These are phyloP conservation scores for Paralagenidium karlingii DNA, from an alignment of 352 stramenopile genomes.

Conservation along the genomic window DNA sequence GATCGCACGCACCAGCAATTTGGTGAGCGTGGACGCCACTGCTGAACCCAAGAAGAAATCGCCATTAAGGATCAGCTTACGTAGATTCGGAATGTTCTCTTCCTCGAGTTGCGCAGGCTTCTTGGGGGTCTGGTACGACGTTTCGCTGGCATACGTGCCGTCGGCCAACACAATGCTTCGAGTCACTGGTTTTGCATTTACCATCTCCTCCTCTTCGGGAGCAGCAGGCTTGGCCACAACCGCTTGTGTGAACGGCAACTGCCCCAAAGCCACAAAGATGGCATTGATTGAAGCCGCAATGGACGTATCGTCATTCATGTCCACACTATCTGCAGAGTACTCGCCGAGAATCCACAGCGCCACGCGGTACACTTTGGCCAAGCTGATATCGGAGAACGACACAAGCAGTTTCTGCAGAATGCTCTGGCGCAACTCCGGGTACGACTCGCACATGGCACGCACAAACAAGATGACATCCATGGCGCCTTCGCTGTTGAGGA, in stretches of 20 bases:
- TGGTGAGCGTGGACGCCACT: conserved; percentile 90
- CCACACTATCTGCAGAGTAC: conserved; percentile 57
- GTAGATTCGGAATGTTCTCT: conserved; percentile 57
- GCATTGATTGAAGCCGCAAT: conserved; percentile 61
- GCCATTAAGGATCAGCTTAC: conserved; percentile 84
- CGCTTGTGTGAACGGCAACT: conserved; percentile 56
- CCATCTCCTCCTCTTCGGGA: conserved; percentile 2
- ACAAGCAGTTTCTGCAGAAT: conserved; percentile 94
- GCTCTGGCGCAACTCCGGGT: conserved; percentile 85
- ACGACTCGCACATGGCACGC: conserved; percentile 95
- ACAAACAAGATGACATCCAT: conserved; percentile 99
- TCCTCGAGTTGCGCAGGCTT: conserved; percentile 30
- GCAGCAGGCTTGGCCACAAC: conserved; percentile 15
- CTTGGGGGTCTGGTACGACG: conserved; percentile 56
- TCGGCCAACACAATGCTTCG: conserved; percentile 98
- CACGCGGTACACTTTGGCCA: conserved; percentile 94
- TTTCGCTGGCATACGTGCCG: conserved; percentile 99
- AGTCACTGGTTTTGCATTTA: conserved; percentile 82
- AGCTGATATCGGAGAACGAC: conserved; percentile 88
- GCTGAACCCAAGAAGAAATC: conserved; percentile 96
- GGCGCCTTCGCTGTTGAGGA: conserved; percentile 93
- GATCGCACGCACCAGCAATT: conserved; percentile 88
- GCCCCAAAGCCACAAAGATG: conserved; percentile 84
- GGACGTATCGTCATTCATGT: conserved; percentile 46
- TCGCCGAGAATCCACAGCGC: conserved; percentile 96